phyloP scores from a whole-genome alignment of 345 rosid genomes.

The Toxicodendron radicans region DNA sequence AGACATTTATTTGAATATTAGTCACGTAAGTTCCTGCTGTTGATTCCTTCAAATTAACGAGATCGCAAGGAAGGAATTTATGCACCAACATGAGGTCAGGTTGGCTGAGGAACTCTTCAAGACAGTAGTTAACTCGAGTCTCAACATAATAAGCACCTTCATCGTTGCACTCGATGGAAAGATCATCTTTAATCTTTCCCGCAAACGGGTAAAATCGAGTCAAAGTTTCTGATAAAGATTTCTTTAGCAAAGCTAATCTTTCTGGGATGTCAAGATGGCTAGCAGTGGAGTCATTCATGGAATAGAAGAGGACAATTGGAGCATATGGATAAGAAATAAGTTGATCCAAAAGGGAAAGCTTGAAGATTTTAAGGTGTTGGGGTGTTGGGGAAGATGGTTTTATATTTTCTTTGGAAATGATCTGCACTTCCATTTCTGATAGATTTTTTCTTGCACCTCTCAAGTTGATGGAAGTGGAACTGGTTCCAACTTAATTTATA shows the following conservation, averaged over 20 bases:
- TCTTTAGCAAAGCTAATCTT: conserved; percentile 22
- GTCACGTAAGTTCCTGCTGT: conserved; percentile 25
- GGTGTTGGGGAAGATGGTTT: conserved; percentile 48
- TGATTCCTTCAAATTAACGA: conserved; percentile 17
- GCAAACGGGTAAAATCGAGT: conserved; percentile 38
- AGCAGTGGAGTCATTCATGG: neutral
- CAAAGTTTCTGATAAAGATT: conserved; percentile 37
- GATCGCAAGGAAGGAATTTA: conserved; percentile 30
- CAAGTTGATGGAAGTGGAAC: neutral
- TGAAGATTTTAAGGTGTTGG: conserved; percentile 29
- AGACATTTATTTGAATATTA: conserved; percentile 40
- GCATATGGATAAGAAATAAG: conserved; percentile 26
- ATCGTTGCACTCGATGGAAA: conserved; percentile 34
- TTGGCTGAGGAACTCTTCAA: conserved; percentile 20
- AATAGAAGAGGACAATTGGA: conserved; percentile 37
- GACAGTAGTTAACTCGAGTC: conserved; percentile 21
- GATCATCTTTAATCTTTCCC: conserved; percentile 31
- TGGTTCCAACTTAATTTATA: conserved; percentile 3
- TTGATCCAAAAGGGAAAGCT: conserved; percentile 47
- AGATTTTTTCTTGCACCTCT: neutral
- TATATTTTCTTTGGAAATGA: conserved; percentile 31
- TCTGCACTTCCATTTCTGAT: conserved; percentile 33
- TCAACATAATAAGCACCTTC: conserved; percentile 32
- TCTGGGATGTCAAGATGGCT: neutral
- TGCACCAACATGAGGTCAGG: conserved; percentile 27